These are phyloP conservation scores for Solanum tarapatanum DNA, from an alignment of 257 asterid genomes.

Conservation along the genomic window DNA sequence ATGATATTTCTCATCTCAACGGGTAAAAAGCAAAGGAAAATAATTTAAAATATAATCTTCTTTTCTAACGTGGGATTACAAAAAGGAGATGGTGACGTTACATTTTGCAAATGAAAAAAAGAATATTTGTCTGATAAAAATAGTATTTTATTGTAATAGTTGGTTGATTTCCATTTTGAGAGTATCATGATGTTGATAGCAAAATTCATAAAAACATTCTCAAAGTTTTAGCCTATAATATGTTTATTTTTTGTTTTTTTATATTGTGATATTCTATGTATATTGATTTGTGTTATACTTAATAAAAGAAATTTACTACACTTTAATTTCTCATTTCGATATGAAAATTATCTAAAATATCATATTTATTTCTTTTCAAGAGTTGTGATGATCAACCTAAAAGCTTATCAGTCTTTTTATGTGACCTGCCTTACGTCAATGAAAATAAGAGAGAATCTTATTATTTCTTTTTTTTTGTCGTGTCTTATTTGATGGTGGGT, in stretches of 20 bases:
- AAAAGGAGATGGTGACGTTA: not conserved
- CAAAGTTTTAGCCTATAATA: not conserved
- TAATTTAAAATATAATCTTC: not conserved
- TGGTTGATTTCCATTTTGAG: not conserved
- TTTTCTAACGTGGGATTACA: not conserved
- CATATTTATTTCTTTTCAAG: not conserved
- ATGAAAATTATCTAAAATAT: not conserved
- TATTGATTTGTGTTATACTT: too few species aligned
- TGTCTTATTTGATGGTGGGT: not conserved
- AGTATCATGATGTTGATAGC: not conserved
- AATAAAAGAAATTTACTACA: too few species aligned
- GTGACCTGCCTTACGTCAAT: not conserved
- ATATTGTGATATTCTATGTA: not conserved
- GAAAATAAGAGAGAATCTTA: not conserved
- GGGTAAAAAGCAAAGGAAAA: not conserved
- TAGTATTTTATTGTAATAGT: not conserved
- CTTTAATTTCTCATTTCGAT: not conserved
- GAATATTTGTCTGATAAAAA: not conserved
- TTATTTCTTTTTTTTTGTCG: not conserved
- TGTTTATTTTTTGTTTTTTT: too few species aligned
- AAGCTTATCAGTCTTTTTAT: not conserved
- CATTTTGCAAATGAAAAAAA: not conserved
- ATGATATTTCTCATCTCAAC: not conserved
- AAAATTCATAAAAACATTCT: not conserved
- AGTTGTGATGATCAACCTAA: accelerated